Conservation (phyloP, 305 asterid genomes). For the Fraxinus paxiana region DNA sequence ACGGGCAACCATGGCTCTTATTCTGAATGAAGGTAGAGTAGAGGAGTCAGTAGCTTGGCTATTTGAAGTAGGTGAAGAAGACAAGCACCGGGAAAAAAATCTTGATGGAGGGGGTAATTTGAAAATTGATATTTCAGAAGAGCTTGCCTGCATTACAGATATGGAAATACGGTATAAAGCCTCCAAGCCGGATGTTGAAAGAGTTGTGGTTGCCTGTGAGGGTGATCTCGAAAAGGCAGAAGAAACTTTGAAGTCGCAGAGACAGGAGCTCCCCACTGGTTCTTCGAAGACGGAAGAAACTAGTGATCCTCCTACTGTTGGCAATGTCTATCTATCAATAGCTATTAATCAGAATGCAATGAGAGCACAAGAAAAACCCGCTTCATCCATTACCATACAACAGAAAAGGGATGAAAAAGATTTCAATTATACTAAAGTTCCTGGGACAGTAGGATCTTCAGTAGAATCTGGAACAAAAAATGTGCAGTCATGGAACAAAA, state of each 20-base stretch:
- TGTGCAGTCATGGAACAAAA: constrained; percentile 45
- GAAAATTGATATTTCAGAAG: constrained; percentile 78
- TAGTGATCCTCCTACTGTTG: constrained; percentile 36
- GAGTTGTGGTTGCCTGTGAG: constrained; percentile 68
- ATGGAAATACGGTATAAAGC: constrained; percentile 58
- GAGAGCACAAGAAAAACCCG: constrained; percentile 32
- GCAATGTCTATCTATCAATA: constrained; percentile 36
- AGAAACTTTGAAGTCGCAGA: constrained; percentile 56
- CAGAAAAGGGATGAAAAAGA: constrained; percentile 62
- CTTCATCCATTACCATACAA: constrained; percentile 32
- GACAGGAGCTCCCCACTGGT: constrained; percentile 52
- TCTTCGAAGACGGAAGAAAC: constrained; percentile 54
- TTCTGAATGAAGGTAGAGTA: constrained; percentile 75
- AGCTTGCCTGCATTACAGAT: constrained; percentile 59
- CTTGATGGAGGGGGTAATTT: constrained; percentile 55
- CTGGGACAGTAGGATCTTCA: constrained; percentile 37
- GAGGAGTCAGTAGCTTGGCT: constrained; percentile 86
- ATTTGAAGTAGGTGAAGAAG: constrained; percentile 70
- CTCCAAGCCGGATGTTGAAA: constrained; percentile 80
- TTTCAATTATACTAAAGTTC: constrained; percentile 45
- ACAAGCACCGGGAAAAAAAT: constrained; percentile 34
- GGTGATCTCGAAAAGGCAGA: constrained; percentile 80
- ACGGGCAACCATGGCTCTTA: constrained; percentile 80
- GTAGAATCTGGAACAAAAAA: constrained; percentile 44
- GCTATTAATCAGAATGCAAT: constrained; percentile 30